Base-by-base conservation (phyloP, 2,329 filamentous ascomycete species). In the Colletotrichum trifolii region DNA sequence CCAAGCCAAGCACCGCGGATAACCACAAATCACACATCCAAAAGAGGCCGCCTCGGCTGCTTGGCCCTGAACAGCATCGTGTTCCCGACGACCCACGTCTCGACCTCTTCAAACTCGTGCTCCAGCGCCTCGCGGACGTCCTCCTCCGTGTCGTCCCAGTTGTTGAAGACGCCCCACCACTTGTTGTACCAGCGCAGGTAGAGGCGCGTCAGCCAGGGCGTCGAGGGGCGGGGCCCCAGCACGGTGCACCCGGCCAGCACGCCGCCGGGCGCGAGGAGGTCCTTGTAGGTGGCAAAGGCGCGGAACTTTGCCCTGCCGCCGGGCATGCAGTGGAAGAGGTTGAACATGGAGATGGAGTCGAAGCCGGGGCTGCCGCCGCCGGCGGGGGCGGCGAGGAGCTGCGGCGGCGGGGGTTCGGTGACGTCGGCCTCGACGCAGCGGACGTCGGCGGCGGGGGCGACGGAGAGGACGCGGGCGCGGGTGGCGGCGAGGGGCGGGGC, bases 271-370 rank as follows among this genome's bases (percentile, higher is more conserved):
- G 65, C 71, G 9, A 82, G 67, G 6, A 74, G 60, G 2, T 68
- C 63, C 67, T 76, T 78, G 52, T 78, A 71, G 6, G 71, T 69
- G 7, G 47, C 58, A 17, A 81, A 73, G 2, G 78, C 71, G 10
- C 39, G 49, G 11, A 73, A 60, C 66, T 81, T 79, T 6, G 64
- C 62, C 4, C 60, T 50, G 1, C 73, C 72, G 0, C 73, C 74
- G 0, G 79, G 79, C 9, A 82, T 66, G 68, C 80, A 82, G 68
- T 82, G 80, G 13, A 81, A 71, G 5, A 82, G 65, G 66, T 79
- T 81, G 68, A 79, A 80, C 70, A 81, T 73, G 12, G 77, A 77
- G 54, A 84, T 78, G 1, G 79, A 79, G 67, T 81, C 76, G 67
- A 79, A 83, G 49, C 68, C 69, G 25, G 25, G 25, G 2, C 64